phyloP scores from a whole-genome alignment of 2,329 filamentous ascomycete species.

The Sporothrix pallida region DNA sequence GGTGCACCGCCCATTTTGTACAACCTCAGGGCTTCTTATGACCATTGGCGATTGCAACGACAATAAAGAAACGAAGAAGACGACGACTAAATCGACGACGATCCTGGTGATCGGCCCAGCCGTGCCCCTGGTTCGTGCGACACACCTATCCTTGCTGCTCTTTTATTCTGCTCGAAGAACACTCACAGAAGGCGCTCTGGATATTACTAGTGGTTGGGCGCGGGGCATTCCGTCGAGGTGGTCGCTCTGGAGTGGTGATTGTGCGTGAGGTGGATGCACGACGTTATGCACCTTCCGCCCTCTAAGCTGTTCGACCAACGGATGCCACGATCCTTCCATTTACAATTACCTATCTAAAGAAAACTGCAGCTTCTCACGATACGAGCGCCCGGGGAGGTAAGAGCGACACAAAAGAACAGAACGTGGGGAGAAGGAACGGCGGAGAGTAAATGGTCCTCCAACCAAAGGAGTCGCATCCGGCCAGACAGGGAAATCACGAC shows the following conservation, averaged over 20 bases:
- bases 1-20: not conserved
- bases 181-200: no score
- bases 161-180: not conserved
- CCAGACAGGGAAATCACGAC: not conserved
- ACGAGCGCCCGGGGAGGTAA: not conserved
- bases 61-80: not conserved
- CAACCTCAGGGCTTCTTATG: not conserved
- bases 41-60: not conserved
- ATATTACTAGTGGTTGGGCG: not conserved
- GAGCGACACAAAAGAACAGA: not conserved
- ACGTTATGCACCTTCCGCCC: not conserved
- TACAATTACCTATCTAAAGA: not conserved
- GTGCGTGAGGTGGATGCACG: not conserved
- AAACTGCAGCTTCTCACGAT: not conserved
- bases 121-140: not conserved
- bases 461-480: not conserved
- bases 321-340: not conserved
- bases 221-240: not conserved
- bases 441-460: not conserved
- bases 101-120: not conserved
- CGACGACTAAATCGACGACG: not conserved
- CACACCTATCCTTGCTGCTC: not conserved
- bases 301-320: not conserved
- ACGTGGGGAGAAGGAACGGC: not conserved
- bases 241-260: not conserved